Percentiles rank a stretch among this genome's conserved stretches.
Evolutionary conservation across 352 stramenopile species (phyloP).

Genomic region (Phytophthora chlamydospora): DNA sequence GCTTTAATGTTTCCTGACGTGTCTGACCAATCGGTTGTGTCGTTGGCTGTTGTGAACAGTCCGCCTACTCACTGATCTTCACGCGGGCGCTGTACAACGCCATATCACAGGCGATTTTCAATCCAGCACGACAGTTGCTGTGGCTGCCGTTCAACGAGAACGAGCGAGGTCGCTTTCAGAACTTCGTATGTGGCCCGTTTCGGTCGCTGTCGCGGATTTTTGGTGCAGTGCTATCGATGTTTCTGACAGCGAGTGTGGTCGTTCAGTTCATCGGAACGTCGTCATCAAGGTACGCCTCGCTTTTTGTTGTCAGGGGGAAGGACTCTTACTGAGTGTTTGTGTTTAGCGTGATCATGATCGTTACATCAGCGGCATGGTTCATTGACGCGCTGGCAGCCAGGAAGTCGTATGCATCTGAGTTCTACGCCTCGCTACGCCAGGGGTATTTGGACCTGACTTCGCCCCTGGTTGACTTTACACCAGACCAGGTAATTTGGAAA

Average conservation of each 20-base stretch:
- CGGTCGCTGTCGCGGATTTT: constrained; percentile 81
- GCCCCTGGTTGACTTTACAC: constrained; percentile 81
- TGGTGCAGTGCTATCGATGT: constrained; percentile 74
- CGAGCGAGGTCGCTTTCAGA: constrained; percentile 78
- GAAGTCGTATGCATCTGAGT: constrained; percentile 87
- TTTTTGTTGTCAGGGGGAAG: not conserved
- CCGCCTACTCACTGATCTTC: constrained; percentile 61
- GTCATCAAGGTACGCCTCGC: constrained; percentile 57
- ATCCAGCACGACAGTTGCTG: constrained; percentile 83
- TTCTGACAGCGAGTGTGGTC: constrained; percentile 58
- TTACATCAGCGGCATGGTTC: constrained; percentile 64
- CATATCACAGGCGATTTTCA: constrained; percentile 83
- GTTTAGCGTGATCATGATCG: constrained; percentile 70
- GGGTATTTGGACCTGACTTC: constrained; percentile 85
- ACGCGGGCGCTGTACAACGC: constrained; percentile 83
- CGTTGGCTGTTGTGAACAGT: constrained; percentile 32
- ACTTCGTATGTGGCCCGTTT: constrained; percentile 81
- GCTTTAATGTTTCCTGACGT: not conserved
- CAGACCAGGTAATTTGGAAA: constrained; percentile 63
- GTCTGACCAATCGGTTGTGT: constrained; percentile 1
- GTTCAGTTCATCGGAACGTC: constrained; percentile 52
- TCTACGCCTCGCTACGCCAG: constrained; percentile 84
- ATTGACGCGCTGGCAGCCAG: constrained; percentile 72
- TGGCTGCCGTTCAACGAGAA: constrained; percentile 83
- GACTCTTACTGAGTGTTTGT: not conserved